Evolutionary conservation across 306 rosid species (phyloP).

Genomic region (Trifolium dubium): DNA sequence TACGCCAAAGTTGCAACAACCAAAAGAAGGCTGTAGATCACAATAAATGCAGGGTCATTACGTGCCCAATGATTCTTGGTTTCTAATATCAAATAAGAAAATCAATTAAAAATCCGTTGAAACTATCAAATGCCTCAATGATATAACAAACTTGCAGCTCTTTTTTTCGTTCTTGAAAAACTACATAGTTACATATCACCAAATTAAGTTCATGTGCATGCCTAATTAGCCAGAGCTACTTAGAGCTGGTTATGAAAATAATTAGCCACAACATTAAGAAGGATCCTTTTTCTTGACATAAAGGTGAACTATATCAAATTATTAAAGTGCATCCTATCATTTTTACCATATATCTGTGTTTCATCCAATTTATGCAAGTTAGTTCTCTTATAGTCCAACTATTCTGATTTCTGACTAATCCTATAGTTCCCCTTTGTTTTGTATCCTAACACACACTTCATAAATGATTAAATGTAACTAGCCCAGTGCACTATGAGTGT

Average conservation of each 20-base stretch:
- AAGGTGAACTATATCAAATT: slow-evolving; percentile 29
- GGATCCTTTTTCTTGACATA: slow-evolving; percentile 33
- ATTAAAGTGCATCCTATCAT: slow-evolving; percentile 6
- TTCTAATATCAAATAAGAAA: slow-evolving; percentile 64
- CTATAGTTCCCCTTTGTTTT: background rate
- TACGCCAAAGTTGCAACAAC: slow-evolving; percentile 85
- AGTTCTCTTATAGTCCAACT: background rate
- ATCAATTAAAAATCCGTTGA: slow-evolving; percentile 28
- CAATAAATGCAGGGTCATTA: slow-evolving; percentile 99
- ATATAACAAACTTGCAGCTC: background rate
- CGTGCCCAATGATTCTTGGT: slow-evolving; percentile 99
- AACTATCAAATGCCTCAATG: slow-evolving; percentile 30
- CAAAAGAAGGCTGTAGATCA: slow-evolving; percentile 97
- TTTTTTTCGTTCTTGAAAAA: background rate
- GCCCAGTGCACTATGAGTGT: slow-evolving; percentile 13
- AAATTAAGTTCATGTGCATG: slow-evolving; percentile 29
- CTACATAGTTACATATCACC: slow-evolving; percentile 7
- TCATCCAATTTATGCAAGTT: background rate
- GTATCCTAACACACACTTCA: background rate
- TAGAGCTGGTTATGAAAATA: slow-evolving; percentile 1
- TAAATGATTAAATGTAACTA: background rate
- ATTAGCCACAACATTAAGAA: background rate
- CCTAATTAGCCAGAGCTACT: slow-evolving; percentile 15
- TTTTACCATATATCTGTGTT: background rate
- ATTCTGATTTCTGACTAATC: background rate